Conservation (phyloP, 345 rosid genomes). For the Clausena lansium region DNA sequence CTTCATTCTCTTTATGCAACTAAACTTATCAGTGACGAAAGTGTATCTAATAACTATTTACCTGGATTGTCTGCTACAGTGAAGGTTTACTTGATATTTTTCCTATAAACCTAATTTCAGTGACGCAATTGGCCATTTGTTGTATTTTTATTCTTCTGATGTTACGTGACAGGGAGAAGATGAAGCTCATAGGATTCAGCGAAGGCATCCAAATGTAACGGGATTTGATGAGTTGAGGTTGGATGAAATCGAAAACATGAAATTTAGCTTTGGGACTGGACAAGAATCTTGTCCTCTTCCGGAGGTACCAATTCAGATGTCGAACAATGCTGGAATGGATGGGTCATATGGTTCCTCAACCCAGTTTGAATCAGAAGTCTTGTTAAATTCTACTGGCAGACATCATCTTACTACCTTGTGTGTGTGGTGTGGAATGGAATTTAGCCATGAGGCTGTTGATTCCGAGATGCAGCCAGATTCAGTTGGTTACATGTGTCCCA, state of each 20-base stretch:
- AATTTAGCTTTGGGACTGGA: slow-evolving; percentile 29
- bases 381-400: slow-evolving; percentile 17
- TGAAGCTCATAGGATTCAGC: slow-evolving; percentile 15
- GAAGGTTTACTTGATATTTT: neutral
- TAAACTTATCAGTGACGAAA: neutral
- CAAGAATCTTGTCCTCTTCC: slow-evolving; percentile 32
- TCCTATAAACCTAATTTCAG: neutral
- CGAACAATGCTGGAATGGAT: slow-evolving; percentile 26
- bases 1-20: neutral
- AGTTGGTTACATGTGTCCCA: slow-evolving; percentile 67
- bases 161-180: slow-evolving; percentile 43
- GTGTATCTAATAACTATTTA: neutral
- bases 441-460: slow-evolving; percentile 26
- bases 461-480: slow-evolving; percentile 58
- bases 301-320: slow-evolving; percentile 33
- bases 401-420: slow-evolving; percentile 33
- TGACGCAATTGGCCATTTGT: neutral
- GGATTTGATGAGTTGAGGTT: slow-evolving; percentile 48
- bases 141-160: neutral
- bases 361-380: slow-evolving; percentile 38
- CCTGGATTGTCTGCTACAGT: neutral
- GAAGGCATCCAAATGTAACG: slow-evolving; percentile 24
- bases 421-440: neutral
- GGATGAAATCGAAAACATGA: slow-evolving; percentile 45
- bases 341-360: slow-evolving; percentile 27